Conservation (phyloP, 2,329 filamentous ascomycete genomes). For the Xylariaceae sp. region DNA sequence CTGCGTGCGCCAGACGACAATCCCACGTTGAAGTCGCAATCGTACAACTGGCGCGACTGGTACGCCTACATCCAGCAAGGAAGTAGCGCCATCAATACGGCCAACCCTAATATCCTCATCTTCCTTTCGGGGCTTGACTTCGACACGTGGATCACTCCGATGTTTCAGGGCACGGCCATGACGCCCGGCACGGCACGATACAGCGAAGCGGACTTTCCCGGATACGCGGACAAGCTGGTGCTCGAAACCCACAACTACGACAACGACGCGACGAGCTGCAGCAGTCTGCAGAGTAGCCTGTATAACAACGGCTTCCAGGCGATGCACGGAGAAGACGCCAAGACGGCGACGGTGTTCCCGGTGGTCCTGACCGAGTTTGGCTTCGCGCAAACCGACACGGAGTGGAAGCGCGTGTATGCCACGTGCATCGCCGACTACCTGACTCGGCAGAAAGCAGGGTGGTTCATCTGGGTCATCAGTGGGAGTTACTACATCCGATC, state of each 20-base stretch:
- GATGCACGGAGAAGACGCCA: constrained; percentile 33
- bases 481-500: constrained; percentile 54
- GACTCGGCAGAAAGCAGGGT: constrained; percentile 44
- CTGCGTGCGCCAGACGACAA: constrained; percentile 41
- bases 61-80: constrained; percentile 47
- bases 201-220: constrained; percentile 41
- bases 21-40: constrained; percentile 29
- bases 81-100: constrained; percentile 44
- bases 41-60: constrained; percentile 54
- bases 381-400: constrained; percentile 44
- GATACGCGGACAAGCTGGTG: constrained; percentile 50
- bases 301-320: constrained; percentile 50
- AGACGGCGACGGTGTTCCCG: constrained; percentile 41
- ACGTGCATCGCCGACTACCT: constrained; percentile 48
- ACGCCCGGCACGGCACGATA: constrained; percentile 44
- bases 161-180: constrained; percentile 45
- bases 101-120: constrained; percentile 46
- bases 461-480: constrained; percentile 55
- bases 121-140: constrained; percentile 51
- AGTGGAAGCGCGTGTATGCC: constrained; percentile 46
- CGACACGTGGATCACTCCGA: constrained; percentile 49
- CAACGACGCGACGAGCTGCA: constrained; percentile 45
- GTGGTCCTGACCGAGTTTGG: constrained; percentile 52
- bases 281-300: constrained; percentile 41
- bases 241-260: constrained; percentile 59